Evolutionary conservation across 257 asterid genomes (phyloP).

Genomic region (Solanum tarijense): DNA sequence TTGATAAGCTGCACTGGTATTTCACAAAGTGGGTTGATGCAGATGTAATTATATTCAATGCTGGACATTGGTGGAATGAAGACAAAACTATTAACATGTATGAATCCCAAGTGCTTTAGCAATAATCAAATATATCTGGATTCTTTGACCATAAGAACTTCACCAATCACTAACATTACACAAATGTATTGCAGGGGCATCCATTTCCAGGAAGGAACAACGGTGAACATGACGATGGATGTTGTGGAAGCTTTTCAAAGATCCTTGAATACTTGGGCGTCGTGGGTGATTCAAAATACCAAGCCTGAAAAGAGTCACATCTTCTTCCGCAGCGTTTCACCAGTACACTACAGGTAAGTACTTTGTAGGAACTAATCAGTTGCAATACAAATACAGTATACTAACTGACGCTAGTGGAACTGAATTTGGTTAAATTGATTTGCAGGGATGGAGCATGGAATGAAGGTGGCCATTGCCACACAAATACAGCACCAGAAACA

Average conservation of each 20-base stretch:
- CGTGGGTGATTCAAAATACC: constrained; percentile 34
- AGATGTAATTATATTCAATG: constrained; percentile 54
- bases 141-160: neutral
- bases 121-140: neutral
- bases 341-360: constrained; percentile 64
- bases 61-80: constrained; percentile 95
- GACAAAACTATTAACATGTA: constrained; percentile 70
- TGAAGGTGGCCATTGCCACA: constrained; percentile 29
- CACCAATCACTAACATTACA: neutral
- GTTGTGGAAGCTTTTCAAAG: constrained; percentile 59
- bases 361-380: neutral
- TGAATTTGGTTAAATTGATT: neutral
- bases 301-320: constrained; percentile 33
- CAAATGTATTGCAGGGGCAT: constrained; percentile 44
- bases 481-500: constrained; percentile 32
- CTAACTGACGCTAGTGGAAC: neutral
- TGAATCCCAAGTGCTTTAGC: neutral
- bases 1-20: constrained; percentile 74
- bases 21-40: constrained; percentile 66
- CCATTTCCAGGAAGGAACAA: constrained; percentile 59
- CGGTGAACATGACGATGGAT: constrained; percentile 70
- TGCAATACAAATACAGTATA: neutral
- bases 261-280: constrained; percentile 48
- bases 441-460: constrained; percentile 43
- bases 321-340: constrained; percentile 77